These are phyloP conservation scores for Balansia obtecta DNA, from an alignment of 2,329 filamentous ascomycete species.

Conservation along the genomic window DNA sequence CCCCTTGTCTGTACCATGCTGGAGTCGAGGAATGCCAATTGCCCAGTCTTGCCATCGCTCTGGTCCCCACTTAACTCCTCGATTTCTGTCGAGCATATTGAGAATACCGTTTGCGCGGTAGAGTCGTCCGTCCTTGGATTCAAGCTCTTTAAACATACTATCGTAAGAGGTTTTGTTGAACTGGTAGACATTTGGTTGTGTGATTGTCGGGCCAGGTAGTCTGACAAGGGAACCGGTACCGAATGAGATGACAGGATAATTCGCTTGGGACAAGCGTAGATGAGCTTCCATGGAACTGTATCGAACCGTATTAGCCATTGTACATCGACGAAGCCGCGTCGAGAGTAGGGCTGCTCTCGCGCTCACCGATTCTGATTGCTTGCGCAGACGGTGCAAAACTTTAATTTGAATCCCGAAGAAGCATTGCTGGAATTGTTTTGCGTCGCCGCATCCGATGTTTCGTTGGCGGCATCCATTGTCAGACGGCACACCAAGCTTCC, in stretches of 20 bases:
- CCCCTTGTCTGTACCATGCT: conserved; percentile 65
- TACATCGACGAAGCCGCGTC: no score
- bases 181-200: conserved; percentile 90
- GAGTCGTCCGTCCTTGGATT: conserved; percentile 70
- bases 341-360: no score
- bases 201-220: conserved; percentile 79
- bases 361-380: conserved; percentile 89
- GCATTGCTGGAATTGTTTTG: conserved; percentile 36
- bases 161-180: conserved; percentile 97
- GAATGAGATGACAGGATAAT: conserved; percentile 95
- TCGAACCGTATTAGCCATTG: not conserved
- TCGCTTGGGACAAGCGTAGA: conserved; percentile 70
- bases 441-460: conserved; percentile 18
- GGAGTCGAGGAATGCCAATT: conserved; percentile 68
- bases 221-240: conserved; percentile 92
- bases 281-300: conserved; percentile 78
- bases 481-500: not conserved
- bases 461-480: conserved; percentile 31
- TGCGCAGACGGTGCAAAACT: conserved; percentile 97
- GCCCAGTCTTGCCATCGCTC: conserved; percentile 98
- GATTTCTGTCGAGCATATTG: conserved; percentile 90
- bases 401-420: conserved; percentile 66
- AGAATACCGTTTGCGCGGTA: conserved; percentile 88
- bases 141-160: conserved; percentile 85
- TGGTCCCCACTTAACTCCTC: conserved; percentile 84